These are phyloP conservation scores for Neonectria magnoliae DNA, from an alignment of 2,329 filamentous ascomycete species.

Conservation along the genomic window DNA sequence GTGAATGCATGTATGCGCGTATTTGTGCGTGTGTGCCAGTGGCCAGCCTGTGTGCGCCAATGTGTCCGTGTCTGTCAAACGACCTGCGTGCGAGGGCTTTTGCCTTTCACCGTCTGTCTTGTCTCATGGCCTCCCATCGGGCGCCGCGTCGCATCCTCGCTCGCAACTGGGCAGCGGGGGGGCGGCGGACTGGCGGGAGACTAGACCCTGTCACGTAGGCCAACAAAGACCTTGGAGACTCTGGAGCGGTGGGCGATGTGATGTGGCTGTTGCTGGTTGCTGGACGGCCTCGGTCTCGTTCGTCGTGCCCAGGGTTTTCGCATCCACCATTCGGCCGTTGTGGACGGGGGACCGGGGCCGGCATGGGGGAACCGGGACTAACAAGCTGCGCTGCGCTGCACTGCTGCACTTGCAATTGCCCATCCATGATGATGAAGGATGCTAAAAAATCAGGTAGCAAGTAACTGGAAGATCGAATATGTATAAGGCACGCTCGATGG, in stretches of 20 bases:
- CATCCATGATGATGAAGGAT: not conserved
- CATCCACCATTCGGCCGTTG: slow-evolving; percentile 10
- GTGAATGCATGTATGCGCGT: not conserved
- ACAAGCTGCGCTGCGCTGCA: not conserved
- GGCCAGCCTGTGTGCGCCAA: not conserved
- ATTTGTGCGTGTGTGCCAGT: not conserved
- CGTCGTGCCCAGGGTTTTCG: slow-evolving; percentile 1
- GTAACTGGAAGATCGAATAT: slow-evolving; percentile 5
- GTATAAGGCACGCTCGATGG: slow-evolving; percentile 33
- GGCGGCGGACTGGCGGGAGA: not conserved
- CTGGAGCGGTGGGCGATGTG: slow-evolving; percentile 40
- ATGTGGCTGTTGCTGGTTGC: slow-evolving; percentile 43
- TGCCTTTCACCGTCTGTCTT: slow-evolving; percentile 20
- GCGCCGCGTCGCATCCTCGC: slow-evolving; percentile 1
- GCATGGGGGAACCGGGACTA: slow-evolving; percentile 10
- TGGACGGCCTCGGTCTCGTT: slow-evolving; percentile 22
- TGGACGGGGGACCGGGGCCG: slow-evolving; percentile 7
- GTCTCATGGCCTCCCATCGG: slow-evolving; percentile 5
- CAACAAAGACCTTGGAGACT: slow-evolving; percentile 25
- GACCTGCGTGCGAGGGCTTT: slow-evolving; percentile 1
- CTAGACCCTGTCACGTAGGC: slow-evolving; percentile 20
- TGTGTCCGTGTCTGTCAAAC: slow-evolving; percentile 15
- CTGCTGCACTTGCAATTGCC: slow-evolving; percentile 18
- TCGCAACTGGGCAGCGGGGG: not conserved
- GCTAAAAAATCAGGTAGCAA: slow-evolving; percentile 22